phyloP scores from a whole-genome alignment of 1,139 yeast genomes.

The Scheffersomyces parashehatae region DNA sequence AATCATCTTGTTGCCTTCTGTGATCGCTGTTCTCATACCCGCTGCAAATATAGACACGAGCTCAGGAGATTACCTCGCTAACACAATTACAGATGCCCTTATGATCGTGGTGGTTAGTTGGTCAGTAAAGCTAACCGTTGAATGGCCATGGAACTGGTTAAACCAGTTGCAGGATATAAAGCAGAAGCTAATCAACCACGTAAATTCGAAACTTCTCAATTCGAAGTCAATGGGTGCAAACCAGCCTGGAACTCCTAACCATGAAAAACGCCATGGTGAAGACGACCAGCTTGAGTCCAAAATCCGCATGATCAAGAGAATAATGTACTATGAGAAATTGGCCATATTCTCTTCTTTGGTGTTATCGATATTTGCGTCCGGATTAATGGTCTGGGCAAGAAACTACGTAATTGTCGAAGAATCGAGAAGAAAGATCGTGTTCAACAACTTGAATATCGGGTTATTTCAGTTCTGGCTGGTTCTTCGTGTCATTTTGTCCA shows the following conservation, averaged over 20 bases:
- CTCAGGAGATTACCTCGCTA: slow-evolving; percentile 11
- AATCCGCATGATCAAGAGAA: slow-evolving; percentile 13
- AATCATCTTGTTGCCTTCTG: slow-evolving; percentile 12
- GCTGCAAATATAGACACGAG: slow-evolving; percentile 3
- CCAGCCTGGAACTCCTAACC: too few species aligned
- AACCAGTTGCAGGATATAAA: slow-evolving; percentile 23
- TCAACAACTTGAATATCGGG: slow-evolving; percentile 33
- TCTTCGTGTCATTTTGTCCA: slow-evolving; percentile 18
- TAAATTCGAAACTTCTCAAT: slow-evolving; percentile 14
- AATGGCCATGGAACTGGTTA: slow-evolving; percentile 42
- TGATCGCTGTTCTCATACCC: slow-evolving; percentile 11
- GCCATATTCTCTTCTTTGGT: slow-evolving; percentile 25
- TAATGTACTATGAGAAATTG: slow-evolving; percentile 21
- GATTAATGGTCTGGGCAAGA: slow-evolving; percentile 28
- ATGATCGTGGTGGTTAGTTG: slow-evolving; percentile 28
- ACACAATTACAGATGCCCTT: slow-evolving; percentile 28
- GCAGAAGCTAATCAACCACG: slow-evolving; percentile 15
- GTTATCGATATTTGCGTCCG: slow-evolving; percentile 24
- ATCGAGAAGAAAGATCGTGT: slow-evolving; percentile 28
- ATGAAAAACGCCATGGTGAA: background rate
- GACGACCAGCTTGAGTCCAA: slow-evolving; percentile 5
- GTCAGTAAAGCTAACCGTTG: slow-evolving; percentile 27
- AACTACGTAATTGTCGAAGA: slow-evolving; percentile 27
- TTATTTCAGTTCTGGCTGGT: slow-evolving; percentile 32
- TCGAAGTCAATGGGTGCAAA: background rate